Evolutionary conservation across 1,284 basidiomycete species (phyloP).

Genomic region (Ceratobasidium papillatum): DNA sequence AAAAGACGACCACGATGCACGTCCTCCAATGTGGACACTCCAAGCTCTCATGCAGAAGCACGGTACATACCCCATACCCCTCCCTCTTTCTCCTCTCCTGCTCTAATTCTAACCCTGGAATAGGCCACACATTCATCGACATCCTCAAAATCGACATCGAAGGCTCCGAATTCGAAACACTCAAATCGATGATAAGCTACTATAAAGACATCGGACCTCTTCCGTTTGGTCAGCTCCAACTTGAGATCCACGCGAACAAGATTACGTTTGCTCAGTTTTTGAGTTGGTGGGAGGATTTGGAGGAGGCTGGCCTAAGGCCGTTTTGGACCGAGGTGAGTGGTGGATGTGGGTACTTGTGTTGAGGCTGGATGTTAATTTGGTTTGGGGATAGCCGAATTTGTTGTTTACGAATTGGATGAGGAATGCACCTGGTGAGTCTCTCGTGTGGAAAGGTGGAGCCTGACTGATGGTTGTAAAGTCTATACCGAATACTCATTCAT

Average conservation of each 20-base stretch:
- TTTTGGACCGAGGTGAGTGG: conserved; percentile 56
- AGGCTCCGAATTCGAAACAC: conserved; percentile 58
- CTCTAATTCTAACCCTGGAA: conserved; percentile 47
- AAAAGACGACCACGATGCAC: conserved; percentile 51
- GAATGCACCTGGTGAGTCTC: conserved; percentile 46
- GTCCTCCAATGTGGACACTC: conserved; percentile 59
- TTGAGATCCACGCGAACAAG: conserved; percentile 56
- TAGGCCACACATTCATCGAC: conserved; percentile 55
- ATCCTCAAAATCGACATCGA: conserved; percentile 64
- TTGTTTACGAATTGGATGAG: conserved; percentile 54
- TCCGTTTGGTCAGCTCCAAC: conserved; percentile 58
- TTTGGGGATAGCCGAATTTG: conserved; percentile 50
- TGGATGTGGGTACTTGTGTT: neutral
- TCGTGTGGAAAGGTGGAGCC: neutral
- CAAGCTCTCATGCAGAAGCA: conserved; percentile 60
- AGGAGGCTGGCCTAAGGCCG: conserved; percentile 61
- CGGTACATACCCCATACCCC: conserved; percentile 49
- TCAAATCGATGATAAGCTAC: conserved; percentile 52
- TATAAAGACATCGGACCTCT: conserved; percentile 46
- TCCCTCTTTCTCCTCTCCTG: conserved; percentile 47
- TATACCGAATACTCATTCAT: conserved; percentile 55
- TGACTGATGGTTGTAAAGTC: neutral
- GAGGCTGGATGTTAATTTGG: no score
- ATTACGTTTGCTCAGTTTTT: conserved; percentile 55
- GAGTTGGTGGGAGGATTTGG: conserved; percentile 62